These are phyloP conservation scores for Naematelia encephala DNA, from an alignment of 768 basidiomycete genomes.

Conservation along the genomic window DNA sequence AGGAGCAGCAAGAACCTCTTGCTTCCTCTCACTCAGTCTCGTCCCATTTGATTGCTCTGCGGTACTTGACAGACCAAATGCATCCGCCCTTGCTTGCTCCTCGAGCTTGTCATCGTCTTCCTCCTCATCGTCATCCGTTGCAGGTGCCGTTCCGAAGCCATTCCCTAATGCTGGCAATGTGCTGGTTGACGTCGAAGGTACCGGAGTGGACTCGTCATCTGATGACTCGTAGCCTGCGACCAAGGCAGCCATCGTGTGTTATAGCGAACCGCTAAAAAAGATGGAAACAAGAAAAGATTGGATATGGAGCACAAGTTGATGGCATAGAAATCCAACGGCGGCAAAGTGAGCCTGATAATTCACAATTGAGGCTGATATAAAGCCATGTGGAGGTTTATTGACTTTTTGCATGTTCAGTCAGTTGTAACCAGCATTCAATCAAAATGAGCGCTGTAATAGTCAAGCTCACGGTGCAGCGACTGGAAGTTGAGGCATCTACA, in stretches of 20 bases:
- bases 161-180: slow-evolving; percentile 2
- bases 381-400: slow-evolving; percentile 8
- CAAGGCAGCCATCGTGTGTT: slow-evolving; percentile 34
- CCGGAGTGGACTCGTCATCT: slow-evolving; percentile 40
- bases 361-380: slow-evolving; percentile 4
- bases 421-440: neutral
- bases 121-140: slow-evolving; percentile 31
- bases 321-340: neutral
- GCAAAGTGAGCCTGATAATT: slow-evolving; percentile 14
- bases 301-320: neutral
- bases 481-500: neutral
- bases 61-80: slow-evolving; percentile 34
- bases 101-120: slow-evolving; percentile 45
- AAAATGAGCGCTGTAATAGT: neutral
- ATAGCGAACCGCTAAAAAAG: neutral
- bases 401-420: slow-evolving; percentile 3
- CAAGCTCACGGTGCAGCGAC: neutral
- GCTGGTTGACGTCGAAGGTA: slow-evolving; percentile 4
- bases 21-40: slow-evolving; percentile 2
- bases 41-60: neutral
- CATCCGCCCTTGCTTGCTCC: slow-evolving; percentile 37
- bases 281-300: neutral
- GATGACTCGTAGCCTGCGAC: slow-evolving; percentile 47
- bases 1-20: slow-evolving; percentile 65
- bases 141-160: slow-evolving; percentile 1